Conservation (phyloP, 495 filamentous ascomycete species). For the Penicillium mononematosum region DNA sequence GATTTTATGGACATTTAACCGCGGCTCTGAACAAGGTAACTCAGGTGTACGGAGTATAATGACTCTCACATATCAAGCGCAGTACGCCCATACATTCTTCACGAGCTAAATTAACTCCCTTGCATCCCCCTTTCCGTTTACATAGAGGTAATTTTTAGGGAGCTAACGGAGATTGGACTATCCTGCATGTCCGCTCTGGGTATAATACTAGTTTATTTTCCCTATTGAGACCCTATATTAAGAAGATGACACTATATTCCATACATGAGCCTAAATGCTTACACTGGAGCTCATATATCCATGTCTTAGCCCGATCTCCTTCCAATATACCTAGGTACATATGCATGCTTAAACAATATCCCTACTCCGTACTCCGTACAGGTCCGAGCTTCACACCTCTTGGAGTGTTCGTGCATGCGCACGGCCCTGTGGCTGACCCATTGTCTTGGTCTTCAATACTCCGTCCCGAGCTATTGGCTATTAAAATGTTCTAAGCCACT, state of each 20-base stretch:
- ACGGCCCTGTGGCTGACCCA: conserved; percentile 11
- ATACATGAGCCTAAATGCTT: neutral
- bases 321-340: neutral
- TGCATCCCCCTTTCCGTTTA: neutral
- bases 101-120: conserved; percentile 3
- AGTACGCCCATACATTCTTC: neutral
- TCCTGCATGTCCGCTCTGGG: conserved; percentile 2
- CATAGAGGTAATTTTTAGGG: neutral
- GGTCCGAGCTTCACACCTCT: conserved; percentile 4
- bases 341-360: neutral
- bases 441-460: neutral
- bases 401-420: neutral
- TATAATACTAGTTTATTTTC: neutral
- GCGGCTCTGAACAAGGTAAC: neutral
- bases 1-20: neutral
- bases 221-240: neutral
- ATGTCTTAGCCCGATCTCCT: neutral
- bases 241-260: neutral
- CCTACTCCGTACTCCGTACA: neutral
- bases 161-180: conserved; percentile 12
- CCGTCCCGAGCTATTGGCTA: neutral
- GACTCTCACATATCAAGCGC: conserved; percentile 2
- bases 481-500: neutral
- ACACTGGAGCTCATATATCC: neutral
- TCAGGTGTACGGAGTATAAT: neutral